phyloP scores from a whole-genome alignment of 257 asterid genomes.

The Henckelia pumila region DNA sequence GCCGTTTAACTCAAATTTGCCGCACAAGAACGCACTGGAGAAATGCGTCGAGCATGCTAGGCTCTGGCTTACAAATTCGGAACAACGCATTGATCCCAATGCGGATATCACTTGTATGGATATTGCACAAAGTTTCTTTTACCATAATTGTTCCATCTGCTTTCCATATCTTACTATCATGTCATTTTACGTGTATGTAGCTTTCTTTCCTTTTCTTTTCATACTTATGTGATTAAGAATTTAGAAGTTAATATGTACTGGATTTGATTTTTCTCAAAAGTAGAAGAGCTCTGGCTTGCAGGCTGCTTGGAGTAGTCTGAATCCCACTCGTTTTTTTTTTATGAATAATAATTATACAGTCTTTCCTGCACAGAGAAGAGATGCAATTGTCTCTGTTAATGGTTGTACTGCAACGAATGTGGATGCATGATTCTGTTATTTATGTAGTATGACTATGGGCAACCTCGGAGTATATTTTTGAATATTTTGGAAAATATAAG shows the following conservation, averaged over 20 bases:
- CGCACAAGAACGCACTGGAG: conserved; percentile 64
- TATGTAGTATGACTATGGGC: not conserved
- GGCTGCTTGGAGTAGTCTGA: not conserved
- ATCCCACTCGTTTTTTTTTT: not conserved
- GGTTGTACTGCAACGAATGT: not conserved
- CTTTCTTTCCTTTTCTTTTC: conserved; percentile 1
- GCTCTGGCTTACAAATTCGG: conserved; percentile 63
- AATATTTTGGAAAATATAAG: too few relatives aligned
- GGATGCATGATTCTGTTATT: conserved; percentile 17
- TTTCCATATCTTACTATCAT: not conserved
- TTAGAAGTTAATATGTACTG: conserved; percentile 1
- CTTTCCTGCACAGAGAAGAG: not conserved
- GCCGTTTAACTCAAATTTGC: conserved; percentile 54
- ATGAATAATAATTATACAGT: not conserved
- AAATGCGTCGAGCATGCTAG: conserved; percentile 73
- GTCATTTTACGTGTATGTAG: not conserved
- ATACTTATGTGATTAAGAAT: not conserved
- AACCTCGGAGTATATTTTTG: too few relatives aligned
- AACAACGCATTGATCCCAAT: conserved; percentile 51
- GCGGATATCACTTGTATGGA: conserved; percentile 63
- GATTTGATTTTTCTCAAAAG: conserved; percentile 6
- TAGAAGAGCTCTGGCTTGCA: not conserved
- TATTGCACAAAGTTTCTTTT: conserved; percentile 2
- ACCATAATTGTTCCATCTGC: not conserved
- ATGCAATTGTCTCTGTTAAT: not conserved